phyloP scores from a whole-genome alignment of 2,329 filamentous ascomycete genomes.

The Dendryphion nanum region DNA sequence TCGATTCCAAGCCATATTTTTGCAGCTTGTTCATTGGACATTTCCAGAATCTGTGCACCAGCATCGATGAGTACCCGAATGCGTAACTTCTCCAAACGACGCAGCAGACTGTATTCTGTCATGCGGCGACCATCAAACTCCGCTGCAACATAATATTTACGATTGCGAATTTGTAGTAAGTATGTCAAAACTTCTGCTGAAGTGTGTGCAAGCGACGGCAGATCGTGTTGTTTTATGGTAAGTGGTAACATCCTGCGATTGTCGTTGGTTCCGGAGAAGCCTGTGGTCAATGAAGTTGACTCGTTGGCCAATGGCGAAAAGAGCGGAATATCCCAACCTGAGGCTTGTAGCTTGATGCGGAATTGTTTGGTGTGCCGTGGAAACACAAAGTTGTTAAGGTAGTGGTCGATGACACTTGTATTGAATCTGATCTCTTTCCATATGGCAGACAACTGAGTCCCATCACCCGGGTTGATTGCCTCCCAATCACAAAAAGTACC shows the following conservation, averaged over 20 bases:
- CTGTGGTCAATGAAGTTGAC: slow-evolving; percentile 56
- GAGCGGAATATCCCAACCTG: slow-evolving; percentile 62
- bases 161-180: slow-evolving; percentile 55
- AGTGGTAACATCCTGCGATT: slow-evolving; percentile 58
- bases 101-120: neutral
- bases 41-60: slow-evolving; percentile 65
- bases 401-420: slow-evolving; percentile 62
- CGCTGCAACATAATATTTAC: slow-evolving; percentile 52
- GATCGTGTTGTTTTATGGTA: slow-evolving; percentile 60
- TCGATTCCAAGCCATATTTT: slow-evolving; percentile 48
- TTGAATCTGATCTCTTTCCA: slow-evolving; percentile 31
- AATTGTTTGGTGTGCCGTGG: slow-evolving; percentile 65
- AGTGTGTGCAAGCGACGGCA: slow-evolving; percentile 56
- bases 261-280: slow-evolving; percentile 73
- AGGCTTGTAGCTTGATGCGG: slow-evolving; percentile 60
- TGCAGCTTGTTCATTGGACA: slow-evolving; percentile 44
- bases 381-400: slow-evolving; percentile 64
- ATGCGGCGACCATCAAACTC: slow-evolving; percentile 30
- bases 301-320: slow-evolving; percentile 47
- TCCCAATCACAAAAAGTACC: too few relatives aligned
- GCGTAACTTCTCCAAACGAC: slow-evolving; percentile 23
- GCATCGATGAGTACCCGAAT: slow-evolving; percentile 65
- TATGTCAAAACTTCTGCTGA: slow-evolving; percentile 63
- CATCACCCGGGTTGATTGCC: slow-evolving; percentile 54
- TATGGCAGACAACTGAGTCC: slow-evolving; percentile 55